Conservation (phyloP, 352 stramenopile genomes). For the Pythium vanterpoolii region DNA sequence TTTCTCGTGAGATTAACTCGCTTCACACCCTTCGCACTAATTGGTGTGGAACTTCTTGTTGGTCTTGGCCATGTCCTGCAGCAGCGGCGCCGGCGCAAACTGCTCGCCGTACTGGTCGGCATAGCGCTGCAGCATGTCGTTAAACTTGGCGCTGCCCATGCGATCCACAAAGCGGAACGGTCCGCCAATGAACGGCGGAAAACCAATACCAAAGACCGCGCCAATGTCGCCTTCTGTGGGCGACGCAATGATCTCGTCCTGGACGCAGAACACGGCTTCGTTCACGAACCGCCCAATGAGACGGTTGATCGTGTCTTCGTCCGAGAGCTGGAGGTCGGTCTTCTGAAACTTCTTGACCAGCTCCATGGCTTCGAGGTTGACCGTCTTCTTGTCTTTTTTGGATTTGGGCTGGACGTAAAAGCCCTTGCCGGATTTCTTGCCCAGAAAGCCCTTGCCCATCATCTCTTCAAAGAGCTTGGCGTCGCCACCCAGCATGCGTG, state of each 20-base stretch:
- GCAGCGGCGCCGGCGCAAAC: constrained; percentile 94
- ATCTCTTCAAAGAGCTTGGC: constrained; percentile 93
- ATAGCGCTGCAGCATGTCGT: constrained; percentile 95
- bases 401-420: constrained; percentile 96
- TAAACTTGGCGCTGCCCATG: constrained; percentile 91
- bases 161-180: constrained; percentile 97
- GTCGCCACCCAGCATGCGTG: constrained; percentile 92
- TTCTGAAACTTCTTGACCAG: constrained; percentile 83
- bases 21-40: constrained; percentile 21
- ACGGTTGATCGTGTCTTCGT: constrained; percentile 91
- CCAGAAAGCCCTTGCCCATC: constrained; percentile 94
- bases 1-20: neutral
- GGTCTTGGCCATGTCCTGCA: constrained; percentile 96
- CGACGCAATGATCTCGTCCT: constrained; percentile 97
- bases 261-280: constrained; percentile 96
- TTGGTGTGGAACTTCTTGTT: constrained; percentile 97
- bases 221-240: constrained; percentile 97
- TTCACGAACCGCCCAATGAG: constrained; percentile 97
- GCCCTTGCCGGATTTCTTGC: constrained; percentile 96
- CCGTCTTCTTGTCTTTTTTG: constrained; percentile 89
- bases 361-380: constrained; percentile 86
- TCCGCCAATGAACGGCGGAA: constrained; percentile 96
- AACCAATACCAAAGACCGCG: constrained; percentile 98
- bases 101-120: constrained; percentile 95
- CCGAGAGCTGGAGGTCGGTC: constrained; percentile 69